These are phyloP conservation scores for Aspergillus taichungensis DNA, from an alignment of 495 filamentous ascomycete genomes.

Conservation along the genomic window DNA sequence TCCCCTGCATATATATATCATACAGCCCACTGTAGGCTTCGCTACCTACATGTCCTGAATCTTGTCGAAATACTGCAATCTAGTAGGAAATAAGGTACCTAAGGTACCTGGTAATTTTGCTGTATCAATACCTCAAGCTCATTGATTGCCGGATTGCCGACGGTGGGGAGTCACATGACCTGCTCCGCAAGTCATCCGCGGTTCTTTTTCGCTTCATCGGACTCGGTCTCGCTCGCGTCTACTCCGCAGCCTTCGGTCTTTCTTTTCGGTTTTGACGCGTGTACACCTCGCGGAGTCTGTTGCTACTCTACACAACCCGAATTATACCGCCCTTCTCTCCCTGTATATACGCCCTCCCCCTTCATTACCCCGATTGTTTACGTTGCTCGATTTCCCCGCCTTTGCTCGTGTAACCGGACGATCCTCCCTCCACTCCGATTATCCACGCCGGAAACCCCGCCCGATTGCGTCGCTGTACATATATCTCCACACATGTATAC, in stretches of 20 bases:
- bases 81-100: not conserved
- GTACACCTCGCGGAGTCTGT: not conserved
- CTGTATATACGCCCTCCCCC: not conserved
- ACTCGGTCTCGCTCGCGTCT: not conserved
- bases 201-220: slow-evolving; percentile 14
- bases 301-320: no score
- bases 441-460: not conserved
- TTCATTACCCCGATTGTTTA: not conserved
- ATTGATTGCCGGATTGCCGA: slow-evolving; percentile 4
- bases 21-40: slow-evolving; percentile 3
- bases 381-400: not conserved
- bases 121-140: not conserved
- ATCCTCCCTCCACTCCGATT: not conserved
- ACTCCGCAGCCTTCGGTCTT: not conserved
- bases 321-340: not conserved
- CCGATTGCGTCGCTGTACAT: not conserved
- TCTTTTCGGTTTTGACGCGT: not conserved
- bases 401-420: not conserved
- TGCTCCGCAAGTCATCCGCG: slow-evolving; percentile 10
- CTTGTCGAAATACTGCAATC: not conserved
- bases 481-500: not conserved
- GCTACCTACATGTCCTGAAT: not conserved
- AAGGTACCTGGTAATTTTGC: not conserved
- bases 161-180: slow-evolving; percentile 19
- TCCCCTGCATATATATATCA: slow-evolving; percentile 11